Evolutionary conservation across 2,329 filamentous ascomycete species (phyloP), one percentile per base, ranked within the genome.

Genomic region (Grosmannia clavigera): DNA sequence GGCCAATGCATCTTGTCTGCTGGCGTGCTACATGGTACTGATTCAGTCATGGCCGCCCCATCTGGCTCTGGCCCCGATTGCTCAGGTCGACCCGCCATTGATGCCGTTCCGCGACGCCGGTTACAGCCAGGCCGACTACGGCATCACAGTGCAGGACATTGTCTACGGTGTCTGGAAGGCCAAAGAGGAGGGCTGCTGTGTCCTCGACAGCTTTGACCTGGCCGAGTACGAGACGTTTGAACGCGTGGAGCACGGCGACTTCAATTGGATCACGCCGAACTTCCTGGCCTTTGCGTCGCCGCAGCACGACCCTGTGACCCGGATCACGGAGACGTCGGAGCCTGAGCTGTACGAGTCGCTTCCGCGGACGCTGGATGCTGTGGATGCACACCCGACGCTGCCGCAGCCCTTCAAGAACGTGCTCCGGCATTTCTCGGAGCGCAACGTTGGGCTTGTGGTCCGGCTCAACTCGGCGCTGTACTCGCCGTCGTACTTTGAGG

Each of bases 51-150:
- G 94, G 94, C 90, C 94, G 55, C 94, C 94, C 58, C 94, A 99
- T 77, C 78, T 97, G 67, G 94, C 94, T 40, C 82, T 99, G 51
- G 92, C 92, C 14, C 94, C 94, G 16, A 95, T 99, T 70, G 90
- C 94, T 7, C 94, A 99, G 75, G 88, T 95, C 68, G 94, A 99
- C 70, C 94, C 94, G 53, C 94, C 94, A 29, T 82, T 96, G 78
- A 99, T 99, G 94, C 94, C 94, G 12, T 99, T 99, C 81, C 85
- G 94, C 64, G 94, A 99, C 72, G 94, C 94, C 61, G 94, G 94
- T 59, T 99, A 99, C 79, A 96, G 92, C 74, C 92, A 97, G 74
- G 94, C 94, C 62, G 94, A 99, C 73, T 99, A 96, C 70, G 87
- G 90, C 59, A 83, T 99, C 67, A 96, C 88, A 61, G 90, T 99